Percentiles rank a stretch among this genome's conserved stretches.
These are phyloP conservation scores for Cystobasidium tubakii DNA, from an alignment of 768 basidiomycete genomes.

Conservation along the genomic window DNA sequence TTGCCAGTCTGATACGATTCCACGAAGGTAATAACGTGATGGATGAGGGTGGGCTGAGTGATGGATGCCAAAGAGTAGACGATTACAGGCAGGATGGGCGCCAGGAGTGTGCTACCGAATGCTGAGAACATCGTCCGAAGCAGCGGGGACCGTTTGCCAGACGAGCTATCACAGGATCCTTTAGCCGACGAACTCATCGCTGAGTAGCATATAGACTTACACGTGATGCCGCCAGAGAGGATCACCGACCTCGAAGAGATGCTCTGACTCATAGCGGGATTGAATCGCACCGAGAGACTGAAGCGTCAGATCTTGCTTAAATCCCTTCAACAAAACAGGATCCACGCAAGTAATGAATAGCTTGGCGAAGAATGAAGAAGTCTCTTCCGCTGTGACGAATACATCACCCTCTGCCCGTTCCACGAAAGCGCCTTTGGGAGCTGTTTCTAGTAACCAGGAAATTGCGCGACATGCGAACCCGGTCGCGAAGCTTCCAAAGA, in stretches of 20 bases:
- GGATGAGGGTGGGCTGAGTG: slow-evolving; percentile 31
- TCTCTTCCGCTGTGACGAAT: slow-evolving; percentile 16
- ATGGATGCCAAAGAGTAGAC: slow-evolving; percentile 29
- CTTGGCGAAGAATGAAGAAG: slow-evolving; percentile 32
- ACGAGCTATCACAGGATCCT: not conserved
- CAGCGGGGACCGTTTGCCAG: slow-evolving; percentile 6
- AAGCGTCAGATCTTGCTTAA: not conserved
- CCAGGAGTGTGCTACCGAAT: slow-evolving; percentile 14
- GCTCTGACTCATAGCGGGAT: slow-evolving; percentile 21
- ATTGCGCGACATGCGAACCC: not conserved
- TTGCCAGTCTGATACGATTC: slow-evolving; percentile 14
- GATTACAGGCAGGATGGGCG: slow-evolving; percentile 24
- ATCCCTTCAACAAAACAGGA: slow-evolving; percentile 20
- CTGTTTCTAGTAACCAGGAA: slow-evolving; percentile 20
- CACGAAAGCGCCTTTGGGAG: slow-evolving; percentile 31
- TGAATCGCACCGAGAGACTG: slow-evolving; percentile 19
- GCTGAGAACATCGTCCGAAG: slow-evolving; percentile 28
- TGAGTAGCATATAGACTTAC: not conserved
- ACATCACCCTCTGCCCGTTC: slow-evolving; percentile 17
- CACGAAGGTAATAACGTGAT: slow-evolving; percentile 27
- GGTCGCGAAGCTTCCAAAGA: slow-evolving; percentile 18
- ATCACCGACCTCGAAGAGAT: slow-evolving; percentile 6
- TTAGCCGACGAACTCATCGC: too few relatives aligned
- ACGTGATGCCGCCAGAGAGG: slow-evolving; percentile 2
- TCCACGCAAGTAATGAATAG: slow-evolving; percentile 28